These are phyloP conservation scores for Thielaviopsis musarum DNA, from an alignment of 2,329 filamentous ascomycete species.

Conservation along the genomic window DNA sequence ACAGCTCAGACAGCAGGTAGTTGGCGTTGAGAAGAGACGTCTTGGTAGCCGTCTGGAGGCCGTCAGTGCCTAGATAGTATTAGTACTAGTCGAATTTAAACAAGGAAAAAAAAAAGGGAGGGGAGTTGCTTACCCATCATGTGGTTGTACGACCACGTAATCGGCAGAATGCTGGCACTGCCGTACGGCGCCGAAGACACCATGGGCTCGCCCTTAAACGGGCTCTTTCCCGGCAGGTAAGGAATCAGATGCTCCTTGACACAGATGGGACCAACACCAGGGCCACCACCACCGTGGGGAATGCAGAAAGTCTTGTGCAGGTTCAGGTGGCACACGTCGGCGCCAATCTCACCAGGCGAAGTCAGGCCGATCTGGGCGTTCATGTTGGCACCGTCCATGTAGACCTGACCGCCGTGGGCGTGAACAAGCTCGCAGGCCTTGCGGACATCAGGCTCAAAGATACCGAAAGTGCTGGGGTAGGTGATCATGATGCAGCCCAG, in stretches of 20 bases:
- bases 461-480: constrained; percentile 86
- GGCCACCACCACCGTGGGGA: constrained; percentile 85
- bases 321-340: constrained; percentile 93
- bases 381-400: constrained; percentile 99
- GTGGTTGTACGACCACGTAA: constrained; percentile 88
- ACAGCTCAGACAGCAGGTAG: constrained; percentile 80
- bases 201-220: constrained; percentile 29
- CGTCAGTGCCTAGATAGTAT: constrained; percentile 33
- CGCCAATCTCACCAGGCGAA: constrained; percentile 86
- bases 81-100: constrained; percentile 11
- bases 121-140: constrained; percentile 53
- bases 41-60: constrained; percentile 77
- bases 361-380: constrained; percentile 94
- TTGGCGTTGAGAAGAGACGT: constrained; percentile 92
- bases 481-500: constrained; percentile 93
- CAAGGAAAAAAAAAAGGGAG: not conserved
- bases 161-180: constrained; percentile 80
- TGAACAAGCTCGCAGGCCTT: constrained; percentile 76
- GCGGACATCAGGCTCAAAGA: constrained; percentile 83
- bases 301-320: constrained; percentile 99
- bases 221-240: constrained; percentile 47
- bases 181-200: constrained; percentile 75
- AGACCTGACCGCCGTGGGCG: constrained; percentile 76
- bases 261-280: constrained; percentile 84
- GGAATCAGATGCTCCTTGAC: constrained; percentile 66